phyloP scores from a whole-genome alignment of 208 protist genomes.

The Trypanosomatidae sp. region DNA sequence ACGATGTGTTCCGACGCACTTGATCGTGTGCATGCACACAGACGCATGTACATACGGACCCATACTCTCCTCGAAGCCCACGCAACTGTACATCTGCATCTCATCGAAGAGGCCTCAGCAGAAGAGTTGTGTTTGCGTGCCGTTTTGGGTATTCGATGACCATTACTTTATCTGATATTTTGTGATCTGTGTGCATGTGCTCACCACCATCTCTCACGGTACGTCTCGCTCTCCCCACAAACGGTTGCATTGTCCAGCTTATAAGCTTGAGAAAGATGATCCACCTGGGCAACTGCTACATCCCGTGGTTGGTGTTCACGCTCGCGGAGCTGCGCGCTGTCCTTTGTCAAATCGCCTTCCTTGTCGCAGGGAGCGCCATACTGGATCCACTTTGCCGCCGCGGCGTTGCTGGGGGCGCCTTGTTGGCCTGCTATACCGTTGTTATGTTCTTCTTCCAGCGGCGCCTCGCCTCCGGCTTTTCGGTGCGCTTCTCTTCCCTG shows the following conservation, averaged over 20 bases:
- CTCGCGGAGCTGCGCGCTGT: conserved; percentile 38
- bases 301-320: conserved; percentile 33
- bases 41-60: not conserved
- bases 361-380: conserved; percentile 9
- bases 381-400: conserved; percentile 9
- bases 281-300: conserved; percentile 24
- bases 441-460: conserved; percentile 46
- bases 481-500: conserved; percentile 32
- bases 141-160: not conserved
- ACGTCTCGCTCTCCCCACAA: not conserved
- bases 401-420: not conserved
- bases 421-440: conserved; percentile 16
- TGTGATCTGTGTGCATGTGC: not conserved
- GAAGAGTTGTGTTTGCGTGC: not conserved
- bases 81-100: not conserved
- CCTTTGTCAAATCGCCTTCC: conserved; percentile 31
- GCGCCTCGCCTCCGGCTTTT: conserved; percentile 46
- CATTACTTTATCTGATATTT: not conserved
- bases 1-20: not conserved
- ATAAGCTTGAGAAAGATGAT: conserved; percentile 14
- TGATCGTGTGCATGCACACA: not conserved
- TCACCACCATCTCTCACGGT: not conserved
- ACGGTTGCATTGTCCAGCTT: not conserved
- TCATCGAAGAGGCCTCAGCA: not conserved
- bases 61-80: not conserved